Percentiles rank a stretch among this genome's conserved stretches.
Evolutionary conservation across 1,139 yeast genomes (phyloP).

Genomic region (Hemisphaericaspora subhashii): DNA sequence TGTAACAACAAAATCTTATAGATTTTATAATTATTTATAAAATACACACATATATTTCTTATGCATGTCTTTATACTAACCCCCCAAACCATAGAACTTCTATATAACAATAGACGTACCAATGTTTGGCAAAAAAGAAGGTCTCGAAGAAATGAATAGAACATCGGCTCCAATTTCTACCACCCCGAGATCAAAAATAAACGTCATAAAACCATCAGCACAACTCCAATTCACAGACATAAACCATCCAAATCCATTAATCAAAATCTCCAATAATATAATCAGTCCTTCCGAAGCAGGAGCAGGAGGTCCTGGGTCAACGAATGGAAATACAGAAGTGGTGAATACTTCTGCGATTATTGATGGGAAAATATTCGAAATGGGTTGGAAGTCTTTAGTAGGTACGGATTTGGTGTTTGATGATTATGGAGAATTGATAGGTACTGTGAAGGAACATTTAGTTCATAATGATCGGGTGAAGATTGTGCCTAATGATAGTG

Average conservation of each 20-base stretch:
- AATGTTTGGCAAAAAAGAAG: conserved; percentile 25
- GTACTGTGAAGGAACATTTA: conserved; percentile 43
- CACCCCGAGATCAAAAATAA: conserved; percentile 15
- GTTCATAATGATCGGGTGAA: conserved; percentile 30
- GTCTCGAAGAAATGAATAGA: neutral
- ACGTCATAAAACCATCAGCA: conserved; percentile 41
- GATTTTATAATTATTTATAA: neutral
- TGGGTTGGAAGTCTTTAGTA: conserved; percentile 73
- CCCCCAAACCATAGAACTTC: conserved; percentile 20
- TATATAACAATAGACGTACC: conserved; percentile 47
- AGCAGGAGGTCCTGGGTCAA: neutral
- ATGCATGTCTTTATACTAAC: conserved; percentile 19
- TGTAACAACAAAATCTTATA: conserved; percentile 16
- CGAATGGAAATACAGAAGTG: conserved; percentile 13
- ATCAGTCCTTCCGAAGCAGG: neutral
- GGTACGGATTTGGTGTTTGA: conserved; percentile 79
- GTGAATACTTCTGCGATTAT: conserved; percentile 34
- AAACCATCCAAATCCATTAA: conserved; percentile 33
- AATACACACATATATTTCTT: neutral
- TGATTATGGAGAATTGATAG: conserved; percentile 55
- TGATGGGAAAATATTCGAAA: conserved; percentile 60
- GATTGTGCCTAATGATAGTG: conserved; percentile 17
- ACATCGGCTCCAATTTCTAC: neutral
- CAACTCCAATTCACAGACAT: conserved; percentile 43
- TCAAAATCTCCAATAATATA: conserved; percentile 38